A percentile compares a stretch with the other conserved stretches of the same genome.
These are phyloP conservation scores for Hyphopichia wangnamkhiaoensis DNA, from an alignment of 1,139 yeast genomes.

Conservation along the genomic window DNA sequence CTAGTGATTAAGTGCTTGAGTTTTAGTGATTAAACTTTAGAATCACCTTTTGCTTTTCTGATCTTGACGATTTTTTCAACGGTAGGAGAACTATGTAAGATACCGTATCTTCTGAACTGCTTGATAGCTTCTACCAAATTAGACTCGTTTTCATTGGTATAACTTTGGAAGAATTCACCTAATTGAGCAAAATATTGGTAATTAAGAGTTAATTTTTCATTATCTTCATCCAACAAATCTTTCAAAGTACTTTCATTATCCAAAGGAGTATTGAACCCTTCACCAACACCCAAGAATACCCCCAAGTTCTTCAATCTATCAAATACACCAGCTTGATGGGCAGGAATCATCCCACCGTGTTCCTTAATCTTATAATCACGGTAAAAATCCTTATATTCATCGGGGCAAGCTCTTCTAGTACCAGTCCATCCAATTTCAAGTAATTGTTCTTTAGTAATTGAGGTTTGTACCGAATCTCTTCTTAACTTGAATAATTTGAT, in stretches of 20 bases:
- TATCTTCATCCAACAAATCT: slow-evolving; percentile 21
- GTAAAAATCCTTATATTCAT: slow-evolving; percentile 72
- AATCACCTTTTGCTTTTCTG: slow-evolving; percentile 26
- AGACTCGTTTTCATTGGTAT: slow-evolving; percentile 31
- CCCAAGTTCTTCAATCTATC: slow-evolving; percentile 63
- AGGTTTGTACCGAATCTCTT: slow-evolving; percentile 30
- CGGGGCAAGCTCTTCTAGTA: slow-evolving; percentile 68
- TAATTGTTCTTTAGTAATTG: slow-evolving; percentile 57
- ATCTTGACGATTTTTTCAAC: slow-evolving; percentile 39
- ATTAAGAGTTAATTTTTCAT: slow-evolving; percentile 44
- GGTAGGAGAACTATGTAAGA: slow-evolving; percentile 48
- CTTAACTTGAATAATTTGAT: slow-evolving; percentile 29
- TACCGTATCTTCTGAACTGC: slow-evolving; percentile 64
- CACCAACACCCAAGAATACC: slow-evolving; percentile 64
- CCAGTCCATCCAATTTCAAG: slow-evolving; percentile 90
- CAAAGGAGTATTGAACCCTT: slow-evolving; percentile 76
- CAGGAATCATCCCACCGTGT: slow-evolving; percentile 77
- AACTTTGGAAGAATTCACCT: slow-evolving; percentile 47
- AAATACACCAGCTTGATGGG: slow-evolving; percentile 74
- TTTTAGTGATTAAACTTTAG: slow-evolving; percentile 1
- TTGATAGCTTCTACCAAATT: slow-evolving; percentile 44
- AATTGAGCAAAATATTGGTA: slow-evolving; percentile 55
- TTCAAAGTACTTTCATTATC: slow-evolving; percentile 24
- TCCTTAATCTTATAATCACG: slow-evolving; percentile 64
- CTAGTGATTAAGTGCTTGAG: neutral